Conservation (phyloP, 805 yeast species). For the Allodekkera sacchari region DNA sequence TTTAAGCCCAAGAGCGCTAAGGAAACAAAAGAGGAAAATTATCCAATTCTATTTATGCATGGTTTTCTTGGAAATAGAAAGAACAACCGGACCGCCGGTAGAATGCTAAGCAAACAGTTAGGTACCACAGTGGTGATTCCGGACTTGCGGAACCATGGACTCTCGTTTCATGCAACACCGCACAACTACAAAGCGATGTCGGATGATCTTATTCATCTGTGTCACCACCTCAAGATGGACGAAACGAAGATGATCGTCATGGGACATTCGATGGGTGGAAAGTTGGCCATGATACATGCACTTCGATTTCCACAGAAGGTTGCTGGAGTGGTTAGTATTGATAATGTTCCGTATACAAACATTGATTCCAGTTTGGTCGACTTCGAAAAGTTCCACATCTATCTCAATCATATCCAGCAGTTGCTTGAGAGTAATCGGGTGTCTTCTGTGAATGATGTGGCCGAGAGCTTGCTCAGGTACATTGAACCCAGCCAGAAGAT, state of each 20-base stretch:
- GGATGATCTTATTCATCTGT: constrained; percentile 67
- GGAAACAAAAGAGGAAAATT: background rate
- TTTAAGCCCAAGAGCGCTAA: constrained; percentile 15
- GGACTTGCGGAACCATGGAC: constrained; percentile 88
- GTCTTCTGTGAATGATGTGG: constrained; percentile 38
- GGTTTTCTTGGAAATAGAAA: constrained; percentile 79
- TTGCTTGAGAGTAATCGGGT: constrained; percentile 13
- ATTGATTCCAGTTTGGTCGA: constrained; percentile 29
- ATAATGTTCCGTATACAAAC: constrained; percentile 69
- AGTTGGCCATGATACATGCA: constrained; percentile 80
- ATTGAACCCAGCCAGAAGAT: constrained; percentile 53
- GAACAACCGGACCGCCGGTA: constrained; percentile 72
- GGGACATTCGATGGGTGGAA: constrained; percentile 93
- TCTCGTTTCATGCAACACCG: constrained; percentile 62
- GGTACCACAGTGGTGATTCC: constrained; percentile 53
- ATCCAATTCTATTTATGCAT: constrained; percentile 60
- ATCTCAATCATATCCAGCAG: constrained; percentile 11
- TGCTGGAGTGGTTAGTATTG: constrained; percentile 56
- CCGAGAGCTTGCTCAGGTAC: constrained; percentile 47
- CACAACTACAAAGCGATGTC: constrained; percentile 74
- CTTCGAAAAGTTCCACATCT: constrained; percentile 22
- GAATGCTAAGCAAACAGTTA: constrained; percentile 35
- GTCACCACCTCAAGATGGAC: constrained; percentile 9
- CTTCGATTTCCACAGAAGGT: constrained; percentile 54
- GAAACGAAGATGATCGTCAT: constrained; percentile 34